These are phyloP conservation scores for Aspergillus eucalypticola DNA, from an alignment of 2,329 filamentous ascomycete genomes.

Conservation along the genomic window DNA sequence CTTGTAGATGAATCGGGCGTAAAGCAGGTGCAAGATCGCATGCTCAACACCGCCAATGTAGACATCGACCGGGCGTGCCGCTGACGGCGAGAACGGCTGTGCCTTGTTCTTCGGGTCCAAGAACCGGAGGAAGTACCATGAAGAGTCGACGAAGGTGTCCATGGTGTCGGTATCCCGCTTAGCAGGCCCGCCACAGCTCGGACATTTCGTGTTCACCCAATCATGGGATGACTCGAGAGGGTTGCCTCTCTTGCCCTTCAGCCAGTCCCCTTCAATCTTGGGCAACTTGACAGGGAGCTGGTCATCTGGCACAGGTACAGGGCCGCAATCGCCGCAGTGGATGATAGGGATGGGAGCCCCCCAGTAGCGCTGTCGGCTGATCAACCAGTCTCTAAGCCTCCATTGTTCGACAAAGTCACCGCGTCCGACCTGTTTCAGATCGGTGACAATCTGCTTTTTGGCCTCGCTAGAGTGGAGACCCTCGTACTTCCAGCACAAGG, in stretches of 20 bases:
- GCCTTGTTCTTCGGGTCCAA: constrained; percentile 67
- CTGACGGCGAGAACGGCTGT: constrained; percentile 60
- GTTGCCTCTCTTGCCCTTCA: constrained; percentile 70
- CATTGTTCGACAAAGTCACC: constrained; percentile 69
- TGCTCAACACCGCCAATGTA: constrained; percentile 90
- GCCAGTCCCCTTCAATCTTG: constrained; percentile 66
- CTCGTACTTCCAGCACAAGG: constrained; percentile 64
- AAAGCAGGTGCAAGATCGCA: constrained; percentile 84
- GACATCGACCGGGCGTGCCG: constrained; percentile 73
- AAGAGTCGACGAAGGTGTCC: constrained; percentile 95
- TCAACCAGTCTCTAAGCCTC: constrained; percentile 84
- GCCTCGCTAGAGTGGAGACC: constrained; percentile 66
- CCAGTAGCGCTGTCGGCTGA: constrained; percentile 92
- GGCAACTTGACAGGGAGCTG: constrained; percentile 78
- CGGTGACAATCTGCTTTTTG: constrained; percentile 59
- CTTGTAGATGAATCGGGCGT: constrained; percentile 88
- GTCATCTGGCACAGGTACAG: constrained; percentile 73
- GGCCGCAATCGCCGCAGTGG: constrained; percentile 74
- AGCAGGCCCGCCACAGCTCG: constrained; percentile 66
- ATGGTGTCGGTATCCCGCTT: constrained; percentile 89
- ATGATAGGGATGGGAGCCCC: constrained; percentile 86
- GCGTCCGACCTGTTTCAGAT: constrained; percentile 52
- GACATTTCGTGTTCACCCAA: constrained; percentile 76
- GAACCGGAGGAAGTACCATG: constrained; percentile 88
- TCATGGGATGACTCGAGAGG: constrained; percentile 70